phyloP scores from a whole-genome alignment of 495 filamentous ascomycete species.

The Hamigera avellanea region DNA sequence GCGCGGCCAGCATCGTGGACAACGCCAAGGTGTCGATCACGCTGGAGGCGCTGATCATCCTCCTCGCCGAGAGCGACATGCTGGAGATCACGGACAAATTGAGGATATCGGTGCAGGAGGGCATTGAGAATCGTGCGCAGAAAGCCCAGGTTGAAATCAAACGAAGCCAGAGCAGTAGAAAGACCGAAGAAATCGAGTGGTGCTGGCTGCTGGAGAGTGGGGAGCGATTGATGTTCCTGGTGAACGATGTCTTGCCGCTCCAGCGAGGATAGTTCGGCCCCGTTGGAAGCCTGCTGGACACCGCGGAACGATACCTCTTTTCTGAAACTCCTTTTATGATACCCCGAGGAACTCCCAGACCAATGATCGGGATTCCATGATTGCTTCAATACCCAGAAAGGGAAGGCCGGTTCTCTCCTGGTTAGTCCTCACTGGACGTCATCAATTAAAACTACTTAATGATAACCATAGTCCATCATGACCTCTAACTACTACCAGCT shows the following conservation, averaged over 20 bases:
- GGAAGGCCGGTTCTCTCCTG: too few species aligned
- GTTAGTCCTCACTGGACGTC: too few species aligned
- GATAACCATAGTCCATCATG: too few species aligned
- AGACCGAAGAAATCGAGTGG: constrained; percentile 26
- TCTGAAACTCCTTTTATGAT: not conserved
- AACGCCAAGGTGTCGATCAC: constrained; percentile 74
- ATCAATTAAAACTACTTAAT: too few species aligned
- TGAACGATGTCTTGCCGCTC: constrained; percentile 17
- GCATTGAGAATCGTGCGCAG: constrained; percentile 49
- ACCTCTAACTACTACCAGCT: too few species aligned
- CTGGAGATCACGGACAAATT: constrained; percentile 36
- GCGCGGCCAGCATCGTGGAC: constrained; percentile 46
- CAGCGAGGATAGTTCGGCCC: not conserved
- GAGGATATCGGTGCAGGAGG: constrained; percentile 42
- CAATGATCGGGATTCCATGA: too few species aligned
- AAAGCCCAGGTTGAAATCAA: constrained; percentile 37
- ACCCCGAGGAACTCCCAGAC: too few species aligned
- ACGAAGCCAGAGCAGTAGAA: constrained; percentile 23
- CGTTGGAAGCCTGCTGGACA: not conserved
- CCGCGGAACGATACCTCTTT: not conserved
- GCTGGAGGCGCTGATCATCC: constrained; percentile 58
- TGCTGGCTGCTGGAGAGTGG: constrained; percentile 30
- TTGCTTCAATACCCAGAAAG: too few species aligned
- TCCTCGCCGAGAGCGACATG: constrained; percentile 33
- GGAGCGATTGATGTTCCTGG: constrained; percentile 24